These are phyloP conservation scores for Linum lewisii DNA, from an alignment of 345 rosid genomes.

Conservation along the genomic window DNA sequence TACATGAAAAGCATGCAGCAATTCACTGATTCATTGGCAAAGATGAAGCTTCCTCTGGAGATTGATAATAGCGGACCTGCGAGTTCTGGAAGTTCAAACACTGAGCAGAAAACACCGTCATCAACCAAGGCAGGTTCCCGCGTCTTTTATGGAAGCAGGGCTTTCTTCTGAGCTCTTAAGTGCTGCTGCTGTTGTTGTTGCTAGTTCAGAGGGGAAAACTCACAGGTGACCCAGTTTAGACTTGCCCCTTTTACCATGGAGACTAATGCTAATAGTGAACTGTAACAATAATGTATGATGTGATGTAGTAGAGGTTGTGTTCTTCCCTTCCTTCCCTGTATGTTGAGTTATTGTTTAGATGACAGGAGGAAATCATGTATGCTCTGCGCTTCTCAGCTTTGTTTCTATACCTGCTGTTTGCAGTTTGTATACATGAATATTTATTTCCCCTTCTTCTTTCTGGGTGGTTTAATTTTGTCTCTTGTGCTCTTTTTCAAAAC, in stretches of 20 bases:
- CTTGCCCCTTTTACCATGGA: conserved; percentile 31
- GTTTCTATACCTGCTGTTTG: conserved; percentile 23
- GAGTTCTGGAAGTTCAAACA: conserved; percentile 74
- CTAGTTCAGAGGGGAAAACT: conserved; percentile 38
- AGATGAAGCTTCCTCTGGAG: conserved; percentile 98
- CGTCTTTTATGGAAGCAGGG: conserved; percentile 96
- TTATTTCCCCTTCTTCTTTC: conserved; percentile 2
- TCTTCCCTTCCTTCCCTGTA: conserved; percentile 30
- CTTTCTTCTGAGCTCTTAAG: conserved; percentile 68
- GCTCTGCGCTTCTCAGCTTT: conserved; percentile 25
- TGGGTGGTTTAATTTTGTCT: neutral
- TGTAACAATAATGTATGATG: conserved; percentile 40
- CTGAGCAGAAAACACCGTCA: conserved; percentile 62
- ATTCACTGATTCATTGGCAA: conserved; percentile 96
- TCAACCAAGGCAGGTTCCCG: conserved; percentile 69
- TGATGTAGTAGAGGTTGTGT: conserved; percentile 38
- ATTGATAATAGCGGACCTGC: conserved; percentile 45
- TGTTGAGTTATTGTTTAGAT: conserved; percentile 27
- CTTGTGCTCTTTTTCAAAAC: neutral
- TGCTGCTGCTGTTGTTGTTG: conserved; percentile 8
- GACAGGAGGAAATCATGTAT: conserved; percentile 36
- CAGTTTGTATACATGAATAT: conserved; percentile 35
- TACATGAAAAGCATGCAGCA: conserved; percentile 99
- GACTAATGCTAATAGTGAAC: conserved; percentile 64
- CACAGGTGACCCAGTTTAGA: conserved; percentile 60